Conservation (phyloP, 306 rosid genomes). For the Macrotyloma uniflorum region DNA sequence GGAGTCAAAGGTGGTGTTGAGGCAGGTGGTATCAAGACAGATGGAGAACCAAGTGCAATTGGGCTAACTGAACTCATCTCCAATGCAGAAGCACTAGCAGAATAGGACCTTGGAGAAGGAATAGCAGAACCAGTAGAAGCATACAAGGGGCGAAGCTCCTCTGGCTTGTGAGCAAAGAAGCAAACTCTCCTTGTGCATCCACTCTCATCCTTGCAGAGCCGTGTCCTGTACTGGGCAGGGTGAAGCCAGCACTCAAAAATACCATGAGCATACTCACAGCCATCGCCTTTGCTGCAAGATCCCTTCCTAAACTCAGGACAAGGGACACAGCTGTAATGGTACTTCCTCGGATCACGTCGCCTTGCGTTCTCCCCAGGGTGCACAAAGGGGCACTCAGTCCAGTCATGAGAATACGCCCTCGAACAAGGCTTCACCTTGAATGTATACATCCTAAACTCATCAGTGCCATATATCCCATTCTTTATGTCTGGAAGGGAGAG, state of each 20-base stretch:
- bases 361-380: constrained; percentile 95
- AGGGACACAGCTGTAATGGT: constrained; percentile 85
- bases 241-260: constrained; percentile 97
- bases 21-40: constrained; percentile 51
- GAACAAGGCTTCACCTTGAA: constrained; percentile 94
- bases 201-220: constrained; percentile 87
- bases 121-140: constrained; percentile 89
- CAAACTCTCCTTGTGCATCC: constrained; percentile 79
- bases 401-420: constrained; percentile 93
- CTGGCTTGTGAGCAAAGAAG: constrained; percentile 84
- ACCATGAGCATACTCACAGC: constrained; percentile 92
- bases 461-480: constrained; percentile 78
- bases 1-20: constrained; percentile 75
- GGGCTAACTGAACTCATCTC: constrained; percentile 66
- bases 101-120: constrained; percentile 74
- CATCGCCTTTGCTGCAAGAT: constrained; percentile 72
- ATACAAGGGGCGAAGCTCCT: constrained; percentile 90
- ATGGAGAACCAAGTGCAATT: constrained; percentile 60
- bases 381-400: constrained; percentile 96
- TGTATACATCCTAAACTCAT: constrained; percentile 89
- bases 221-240: constrained; percentile 92
- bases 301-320: constrained; percentile 89
- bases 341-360: constrained; percentile 86
- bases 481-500: constrained; percentile 89
- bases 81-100: constrained; percentile 43